Evolutionary conservation across 2,329 filamentous ascomycete species (phyloP), one percentile per base, ranked within the genome.

Genomic region (Dryadomyces quercus-mongolicae): DNA sequence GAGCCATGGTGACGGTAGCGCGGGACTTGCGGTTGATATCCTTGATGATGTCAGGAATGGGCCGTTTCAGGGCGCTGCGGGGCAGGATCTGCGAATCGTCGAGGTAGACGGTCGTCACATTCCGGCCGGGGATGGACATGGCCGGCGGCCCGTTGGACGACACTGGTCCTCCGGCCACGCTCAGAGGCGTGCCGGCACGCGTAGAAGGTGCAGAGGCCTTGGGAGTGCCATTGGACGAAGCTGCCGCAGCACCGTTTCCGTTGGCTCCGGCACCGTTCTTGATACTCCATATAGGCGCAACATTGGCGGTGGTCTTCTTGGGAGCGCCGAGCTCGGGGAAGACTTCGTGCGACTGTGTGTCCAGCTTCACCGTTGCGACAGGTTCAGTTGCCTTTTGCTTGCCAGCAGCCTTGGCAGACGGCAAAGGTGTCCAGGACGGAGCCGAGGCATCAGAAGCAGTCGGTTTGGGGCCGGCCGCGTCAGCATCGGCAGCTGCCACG

Each of bases 1-100:
- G 79, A 56, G 81, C 81, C 76, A 91, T 85, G 61, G 86, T 84
- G 61, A 98, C 81, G 61, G 82, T 88, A 56, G 91, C 90, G 66
- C 92, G 90, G 57, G 88, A 95, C 65, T 86, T 88, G 70, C 86
- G 88, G 72, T 95, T 96, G 71, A 97, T 88, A 60, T 96, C 90
- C 66, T 88, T 87, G 65, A 96, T 74, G 60, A 93, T 84, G 61
- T 97, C 92, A 36, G 82, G 75, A 52, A 96, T 76, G 8, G 92
- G 88, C 62, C 88, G 88, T 76, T 87, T 94, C 64, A 96, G 74
- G 67, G 95, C 84, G 56, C 74, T 75, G 46, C 85, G 81, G 18
- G 88, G 84, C 49, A 88, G 78, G 66, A 97, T 80, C 66, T 93
- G 85, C 48, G 83, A 80, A 9, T 86, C 82, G 54, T 85, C 82